Conservation (phyloP, 164 flowering plant species). For the Magnolia sinica region DNA sequence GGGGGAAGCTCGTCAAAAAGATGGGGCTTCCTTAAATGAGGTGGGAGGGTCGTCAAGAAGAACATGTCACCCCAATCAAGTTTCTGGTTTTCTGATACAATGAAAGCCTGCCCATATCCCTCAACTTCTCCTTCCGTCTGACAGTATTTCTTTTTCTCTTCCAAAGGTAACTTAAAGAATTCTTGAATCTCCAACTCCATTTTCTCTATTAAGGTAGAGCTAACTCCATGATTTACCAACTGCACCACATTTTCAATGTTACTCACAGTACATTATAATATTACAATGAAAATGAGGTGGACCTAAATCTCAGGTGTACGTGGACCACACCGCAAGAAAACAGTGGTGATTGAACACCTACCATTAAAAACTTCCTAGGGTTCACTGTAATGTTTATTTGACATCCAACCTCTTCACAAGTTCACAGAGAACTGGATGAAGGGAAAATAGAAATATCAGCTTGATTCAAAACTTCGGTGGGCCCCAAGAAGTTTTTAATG, state of each 20-base stretch:
- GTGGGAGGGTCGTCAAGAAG: constrained; percentile 28
- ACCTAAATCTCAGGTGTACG: no score
- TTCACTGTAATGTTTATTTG: no score
- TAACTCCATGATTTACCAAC: constrained; percentile 49
- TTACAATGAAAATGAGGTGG: no score
- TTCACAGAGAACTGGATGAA: no score
- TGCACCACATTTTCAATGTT: constrained; percentile 4
- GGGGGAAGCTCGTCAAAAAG: constrained; percentile 35
- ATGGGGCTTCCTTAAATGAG: constrained; percentile 20
- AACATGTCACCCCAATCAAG: constrained; percentile 62
- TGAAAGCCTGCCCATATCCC: constrained; percentile 56
- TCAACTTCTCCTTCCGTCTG: constrained; percentile 34
- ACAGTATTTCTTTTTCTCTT: constrained; percentile 40
- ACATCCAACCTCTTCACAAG: no score
- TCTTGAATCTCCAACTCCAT: constrained; percentile 34
- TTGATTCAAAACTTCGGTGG: no score
- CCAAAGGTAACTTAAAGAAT: constrained; percentile 46
- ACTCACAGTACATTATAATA: no score
- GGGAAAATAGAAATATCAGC: no score
- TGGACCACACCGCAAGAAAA: no score
- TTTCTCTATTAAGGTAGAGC: constrained; percentile 29
- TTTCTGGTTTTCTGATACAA: constrained; percentile 45
- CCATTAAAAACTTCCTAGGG: no score
- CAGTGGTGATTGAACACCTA: no score
- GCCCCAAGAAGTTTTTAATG: no score